phyloP scores from a whole-genome alignment of 305 asterid species.

The Caryopteris hybrid region DNA sequence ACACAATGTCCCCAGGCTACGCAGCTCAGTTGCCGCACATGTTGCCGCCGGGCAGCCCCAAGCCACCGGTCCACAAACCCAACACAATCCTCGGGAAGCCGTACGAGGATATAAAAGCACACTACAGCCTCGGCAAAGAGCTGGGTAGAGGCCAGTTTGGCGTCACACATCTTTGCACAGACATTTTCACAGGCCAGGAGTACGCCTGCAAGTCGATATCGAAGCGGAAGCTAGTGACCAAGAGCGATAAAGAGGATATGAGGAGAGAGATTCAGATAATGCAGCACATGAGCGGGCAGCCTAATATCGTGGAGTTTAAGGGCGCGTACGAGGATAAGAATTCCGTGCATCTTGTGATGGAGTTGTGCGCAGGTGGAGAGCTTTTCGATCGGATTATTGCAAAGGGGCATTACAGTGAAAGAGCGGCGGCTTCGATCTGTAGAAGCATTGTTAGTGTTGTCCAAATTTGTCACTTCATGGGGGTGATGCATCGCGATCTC shows the following conservation, averaged over 20 bases:
- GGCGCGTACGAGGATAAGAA: conserved; percentile 81
- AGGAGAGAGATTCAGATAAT: conserved; percentile 76
- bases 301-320: conserved; percentile 76
- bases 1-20: conserved; percentile 52
- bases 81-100: conserved; percentile 63
- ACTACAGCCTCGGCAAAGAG: conserved; percentile 58
- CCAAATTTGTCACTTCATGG: conserved; percentile 83
- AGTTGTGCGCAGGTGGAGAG: conserved; percentile 88
- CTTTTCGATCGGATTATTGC: conserved; percentile 81
- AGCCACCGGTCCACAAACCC: conserved; percentile 18
- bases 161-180: conserved; percentile 63
- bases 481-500: conserved; percentile 83
- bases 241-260: conserved; percentile 74
- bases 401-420: conserved; percentile 71
- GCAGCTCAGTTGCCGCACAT: conserved; percentile 37
- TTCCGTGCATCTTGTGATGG: conserved; percentile 83
- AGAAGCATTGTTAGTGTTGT: conserved; percentile 75
- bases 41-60: conserved; percentile 30
- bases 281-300: conserved; percentile 91
- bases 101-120: conserved; percentile 47
- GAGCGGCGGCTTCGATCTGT: conserved; percentile 69
- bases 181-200: conserved; percentile 37
- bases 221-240: conserved; percentile 66
- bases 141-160: conserved; percentile 87
- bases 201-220: conserved; percentile 89